These are phyloP conservation scores for Arabis alpina DNA, from an alignment of 345 rosid species.

Conservation along the genomic window DNA sequence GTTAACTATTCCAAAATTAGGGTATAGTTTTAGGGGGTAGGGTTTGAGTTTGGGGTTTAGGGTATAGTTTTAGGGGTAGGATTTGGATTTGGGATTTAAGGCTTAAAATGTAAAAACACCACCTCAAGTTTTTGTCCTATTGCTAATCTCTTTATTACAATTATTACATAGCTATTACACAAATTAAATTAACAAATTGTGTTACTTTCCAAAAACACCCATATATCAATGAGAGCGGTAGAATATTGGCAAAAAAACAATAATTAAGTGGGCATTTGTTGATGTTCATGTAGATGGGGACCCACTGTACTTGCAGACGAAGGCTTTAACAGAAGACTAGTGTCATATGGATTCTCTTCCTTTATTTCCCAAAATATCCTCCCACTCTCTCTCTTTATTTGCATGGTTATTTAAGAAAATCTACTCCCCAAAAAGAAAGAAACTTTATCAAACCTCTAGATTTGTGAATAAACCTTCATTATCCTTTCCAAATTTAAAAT, in stretches of 20 bases:
- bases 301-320: slow-evolving; percentile 48
- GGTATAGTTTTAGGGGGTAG: no score
- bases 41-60: no score
- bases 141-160: no score
- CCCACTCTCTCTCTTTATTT: slow-evolving; percentile 24
- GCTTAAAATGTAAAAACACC: no score
- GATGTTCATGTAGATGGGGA: slow-evolving; percentile 34
- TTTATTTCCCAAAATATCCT: slow-evolving; percentile 1
- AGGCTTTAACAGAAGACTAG: slow-evolving; percentile 34
- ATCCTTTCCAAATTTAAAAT: not conserved
- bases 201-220: no score
- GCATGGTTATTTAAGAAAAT: slow-evolving; percentile 9
- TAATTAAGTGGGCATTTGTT: slow-evolving; percentile 28
- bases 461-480: not conserved
- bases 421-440: slow-evolving; percentile 15
- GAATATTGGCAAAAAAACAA: not conserved
- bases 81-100: no score
- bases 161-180: no score
- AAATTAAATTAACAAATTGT: no score
- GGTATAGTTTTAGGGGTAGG: no score
- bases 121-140: no score
- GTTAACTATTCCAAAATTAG: no score
- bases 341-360: slow-evolving; percentile 42
- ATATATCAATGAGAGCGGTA: slow-evolving; percentile 4
- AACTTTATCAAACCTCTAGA: not conserved